Evolutionary conservation across 805 yeast genomes (phyloP).

Genomic region (Cyberlindnera amylophila): DNA sequence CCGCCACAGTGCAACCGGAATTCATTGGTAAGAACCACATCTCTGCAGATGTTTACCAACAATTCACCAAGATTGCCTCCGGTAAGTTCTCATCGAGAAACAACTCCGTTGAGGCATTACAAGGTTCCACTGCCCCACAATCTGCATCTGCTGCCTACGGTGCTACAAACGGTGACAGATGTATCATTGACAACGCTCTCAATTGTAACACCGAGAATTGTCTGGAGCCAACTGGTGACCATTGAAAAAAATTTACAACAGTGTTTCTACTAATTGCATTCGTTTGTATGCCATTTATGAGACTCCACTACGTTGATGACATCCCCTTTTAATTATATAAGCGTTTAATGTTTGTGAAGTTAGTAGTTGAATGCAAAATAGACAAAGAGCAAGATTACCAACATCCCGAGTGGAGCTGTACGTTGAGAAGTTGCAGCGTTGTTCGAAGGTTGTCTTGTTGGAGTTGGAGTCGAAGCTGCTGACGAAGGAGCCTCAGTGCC

Average conservation of each 20-base stretch:
- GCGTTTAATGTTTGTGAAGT: no score
- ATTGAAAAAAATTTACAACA: no score
- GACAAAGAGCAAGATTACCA: no score
- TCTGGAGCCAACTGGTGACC: conserved; percentile 20
- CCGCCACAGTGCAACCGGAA: conserved; percentile 96
- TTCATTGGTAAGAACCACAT: conserved; percentile 41
- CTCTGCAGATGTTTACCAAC: conserved; percentile 30
- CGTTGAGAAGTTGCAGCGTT: no score
- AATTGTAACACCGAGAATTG: conserved; percentile 48
- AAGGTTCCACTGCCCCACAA: background rate
- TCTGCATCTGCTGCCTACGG: conserved; percentile 30
- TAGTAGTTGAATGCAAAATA: no score
- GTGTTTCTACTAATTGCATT: no score
- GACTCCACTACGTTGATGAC: no score
- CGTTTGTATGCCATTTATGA: no score
- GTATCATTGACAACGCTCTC: conserved; percentile 50
- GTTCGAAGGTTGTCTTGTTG: background rate
- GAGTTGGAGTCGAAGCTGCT: background rate
- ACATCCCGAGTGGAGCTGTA: no score
- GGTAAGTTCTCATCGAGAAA: conserved; percentile 28
- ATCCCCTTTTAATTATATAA: no score
- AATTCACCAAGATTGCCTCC: conserved; percentile 32
- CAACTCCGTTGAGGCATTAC: conserved; percentile 14
- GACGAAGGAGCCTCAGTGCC: background rate
- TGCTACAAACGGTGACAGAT: conserved; percentile 31